These are phyloP conservation scores for Syncephalis fuscata DNA, from an alignment of 371 early-diverging fungal species.

Conservation along the genomic window DNA sequence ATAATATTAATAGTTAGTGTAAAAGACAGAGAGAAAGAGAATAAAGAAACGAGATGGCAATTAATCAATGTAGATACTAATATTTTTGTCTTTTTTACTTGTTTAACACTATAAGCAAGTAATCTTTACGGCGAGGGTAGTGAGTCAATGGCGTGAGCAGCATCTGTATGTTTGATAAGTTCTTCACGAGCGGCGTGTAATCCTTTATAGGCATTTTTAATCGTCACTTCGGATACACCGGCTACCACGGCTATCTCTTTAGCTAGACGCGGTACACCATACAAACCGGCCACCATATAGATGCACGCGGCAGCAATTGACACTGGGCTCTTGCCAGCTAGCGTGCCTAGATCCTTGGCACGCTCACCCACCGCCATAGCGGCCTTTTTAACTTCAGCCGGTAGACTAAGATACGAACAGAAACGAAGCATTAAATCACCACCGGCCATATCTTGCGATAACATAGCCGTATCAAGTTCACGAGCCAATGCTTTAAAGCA, in stretches of 20 bases:
- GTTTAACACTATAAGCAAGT: too few species aligned
- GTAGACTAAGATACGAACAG: conserved; percentile 60
- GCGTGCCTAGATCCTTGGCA: conserved; percentile 57
- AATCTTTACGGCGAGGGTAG: too few species aligned
- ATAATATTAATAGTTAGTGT: too few species aligned
- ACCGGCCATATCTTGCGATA: conserved; percentile 45
- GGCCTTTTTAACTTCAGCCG: conserved; percentile 51
- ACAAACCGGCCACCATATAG: conserved; percentile 64
- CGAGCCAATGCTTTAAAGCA: conserved; percentile 63
- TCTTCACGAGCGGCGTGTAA: conserved; percentile 39
- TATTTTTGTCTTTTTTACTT: too few species aligned
- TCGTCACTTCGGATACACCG: conserved; percentile 82
- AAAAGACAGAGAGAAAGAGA: too few species aligned
- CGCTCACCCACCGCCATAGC: conserved; percentile 51
- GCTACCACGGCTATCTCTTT: conserved; percentile 66
- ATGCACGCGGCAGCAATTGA: conserved; percentile 86
- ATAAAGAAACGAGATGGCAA: too few species aligned
- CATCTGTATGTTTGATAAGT: conserved; percentile 18
- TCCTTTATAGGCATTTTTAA: conserved; percentile 67
- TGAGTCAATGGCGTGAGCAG: too few species aligned
- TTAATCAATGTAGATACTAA: too few species aligned
- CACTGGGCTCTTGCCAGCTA: conserved; percentile 82
- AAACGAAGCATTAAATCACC: conserved; percentile 78
- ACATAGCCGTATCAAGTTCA: conserved; percentile 37
- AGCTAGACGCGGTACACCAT: conserved; percentile 39